Percentiles rank a stretch among this genome's conserved stretches.
phyloP scores from a whole-genome alignment of 352 stramenopile species.

The Ophiocytium majus region DNA sequence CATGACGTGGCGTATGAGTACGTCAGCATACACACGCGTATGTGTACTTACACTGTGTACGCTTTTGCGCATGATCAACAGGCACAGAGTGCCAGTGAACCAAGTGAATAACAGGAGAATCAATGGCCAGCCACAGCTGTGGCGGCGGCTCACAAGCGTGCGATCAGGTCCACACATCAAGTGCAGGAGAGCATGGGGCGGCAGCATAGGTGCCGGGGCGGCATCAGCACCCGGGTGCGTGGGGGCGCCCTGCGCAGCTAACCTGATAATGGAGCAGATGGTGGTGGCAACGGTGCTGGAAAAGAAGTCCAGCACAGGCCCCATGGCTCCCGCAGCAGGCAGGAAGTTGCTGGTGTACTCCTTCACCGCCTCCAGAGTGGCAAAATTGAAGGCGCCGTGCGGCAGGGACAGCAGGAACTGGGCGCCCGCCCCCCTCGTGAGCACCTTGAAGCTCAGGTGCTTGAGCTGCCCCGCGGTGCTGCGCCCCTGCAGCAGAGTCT shows the following conservation, averaged over 20 bases:
- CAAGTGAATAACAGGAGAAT: too few relatives aligned
- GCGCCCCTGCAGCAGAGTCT: conserved; percentile 49
- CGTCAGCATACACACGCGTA: too few relatives aligned
- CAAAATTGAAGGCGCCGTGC: conserved; percentile 76
- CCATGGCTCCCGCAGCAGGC: conserved; percentile 35
- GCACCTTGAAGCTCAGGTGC: conserved; percentile 52
- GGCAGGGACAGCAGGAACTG: conserved; percentile 75
- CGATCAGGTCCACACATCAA: too few relatives aligned
- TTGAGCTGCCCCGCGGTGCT: conserved; percentile 46
- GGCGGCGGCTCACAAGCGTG: too few relatives aligned
- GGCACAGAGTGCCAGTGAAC: too few relatives aligned
- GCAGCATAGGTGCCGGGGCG: too few relatives aligned
- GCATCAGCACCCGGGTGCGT: too few relatives aligned
- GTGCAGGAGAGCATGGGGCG: too few relatives aligned
- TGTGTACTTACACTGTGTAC: too few relatives aligned
- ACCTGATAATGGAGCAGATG: conserved; percentile 65
- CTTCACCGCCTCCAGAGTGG: conserved; percentile 65
- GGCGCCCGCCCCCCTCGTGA: conserved; percentile 69
- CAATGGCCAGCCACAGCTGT: too few relatives aligned
- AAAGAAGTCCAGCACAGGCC: conserved; percentile 71
- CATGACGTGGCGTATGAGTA: too few relatives aligned
- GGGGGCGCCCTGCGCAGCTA: neutral
- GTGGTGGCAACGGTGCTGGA: conserved; percentile 70
- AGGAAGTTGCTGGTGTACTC: conserved; percentile 19
- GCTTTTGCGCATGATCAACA: too few relatives aligned